A percentile compares a stretch with the other conserved stretches of the same genome.
Conservation (phyloP, 2,329 filamentous ascomycete genomes). For the Trichoderma hamatum region DNA sequence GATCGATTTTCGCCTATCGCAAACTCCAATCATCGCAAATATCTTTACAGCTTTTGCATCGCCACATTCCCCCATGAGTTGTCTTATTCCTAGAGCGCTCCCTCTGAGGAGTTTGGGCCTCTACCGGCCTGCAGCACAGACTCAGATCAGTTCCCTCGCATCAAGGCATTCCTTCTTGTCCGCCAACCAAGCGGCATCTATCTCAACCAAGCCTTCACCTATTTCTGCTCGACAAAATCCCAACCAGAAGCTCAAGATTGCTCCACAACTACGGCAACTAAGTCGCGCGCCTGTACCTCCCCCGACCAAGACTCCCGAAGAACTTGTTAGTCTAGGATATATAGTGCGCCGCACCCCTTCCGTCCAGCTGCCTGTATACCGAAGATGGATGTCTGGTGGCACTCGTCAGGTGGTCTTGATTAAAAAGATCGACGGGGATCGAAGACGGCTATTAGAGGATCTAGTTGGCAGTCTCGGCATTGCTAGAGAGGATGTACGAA, state of each 20-base stretch:
- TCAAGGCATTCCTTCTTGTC: slow-evolving; percentile 30
- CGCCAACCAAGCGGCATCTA: slow-evolving; percentile 28
- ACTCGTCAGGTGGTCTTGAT: slow-evolving; percentile 74
- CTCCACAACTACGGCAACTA: slow-evolving; percentile 33
- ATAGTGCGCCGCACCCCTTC: slow-evolving; percentile 71
- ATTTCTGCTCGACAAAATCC: slow-evolving; percentile 34
- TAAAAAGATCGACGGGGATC: slow-evolving; percentile 78
- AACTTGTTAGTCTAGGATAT: slow-evolving; percentile 55
- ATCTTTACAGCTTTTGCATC: neutral
- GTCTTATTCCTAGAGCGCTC: slow-evolving; percentile 33
- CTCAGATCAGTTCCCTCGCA: slow-evolving; percentile 13
- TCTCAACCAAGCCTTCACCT: slow-evolving; percentile 33
- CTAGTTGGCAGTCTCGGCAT: slow-evolving; percentile 63
- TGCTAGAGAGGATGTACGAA: slow-evolving; percentile 53
- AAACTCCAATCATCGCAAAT: slow-evolving; percentile 4
- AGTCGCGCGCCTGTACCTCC: slow-evolving; percentile 37
- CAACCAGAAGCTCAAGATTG: slow-evolving; percentile 35
- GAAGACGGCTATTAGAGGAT: slow-evolving; percentile 64
- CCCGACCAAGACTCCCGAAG: slow-evolving; percentile 38
- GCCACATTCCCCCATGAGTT: slow-evolving; percentile 35
- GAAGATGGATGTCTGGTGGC: slow-evolving; percentile 71
- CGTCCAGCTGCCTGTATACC: slow-evolving; percentile 77
- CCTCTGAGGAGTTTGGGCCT: slow-evolving; percentile 30
- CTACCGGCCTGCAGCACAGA: slow-evolving; percentile 23
- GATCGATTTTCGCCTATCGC: slow-evolving; percentile 2